Base-by-base conservation (phyloP, 306 rosid genomes). In the Acacia confusa region DNA sequence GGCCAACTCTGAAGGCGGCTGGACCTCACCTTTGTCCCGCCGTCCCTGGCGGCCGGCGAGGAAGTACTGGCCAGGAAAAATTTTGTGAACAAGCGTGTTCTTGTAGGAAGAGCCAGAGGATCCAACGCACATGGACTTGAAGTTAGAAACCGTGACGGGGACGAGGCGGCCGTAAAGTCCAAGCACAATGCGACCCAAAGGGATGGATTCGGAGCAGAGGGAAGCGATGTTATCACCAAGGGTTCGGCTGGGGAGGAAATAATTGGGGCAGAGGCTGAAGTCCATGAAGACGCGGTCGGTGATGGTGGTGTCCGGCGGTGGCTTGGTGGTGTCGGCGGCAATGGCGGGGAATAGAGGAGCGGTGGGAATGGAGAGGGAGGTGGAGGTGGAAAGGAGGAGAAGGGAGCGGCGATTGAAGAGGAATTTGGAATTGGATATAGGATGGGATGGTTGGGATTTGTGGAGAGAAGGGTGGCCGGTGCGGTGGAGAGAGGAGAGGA, bases 261-360 rank as follows among this genome's bases (percentile, higher is more conserved):
- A 81, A 74, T 90, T 89, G 65, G 97, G 92, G 86, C 97, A 95
- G 88, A 95, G 90, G 84, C 89, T 86, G 92, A 95, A 92, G 80
- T 95, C 99, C 83, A 95, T 83, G 90, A 91, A 95, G 75, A 93
- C 70, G 36, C 99, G 97, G 87, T 95, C 97, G 63, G 99, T 95
- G 83, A 95, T 76, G 50, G 94, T 95, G 77, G 94, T 90, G 81
- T 87, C 90, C 13, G 90, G 86, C 6, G 80, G 82, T 3, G 82
- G 76, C 48, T 78, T 0, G 40, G 82, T 3, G 48, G 78, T 25
- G 76, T 40, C 28, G 38, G 76, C 22, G 30, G 76, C 2, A 72
- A 83, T 0, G 41, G 81, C 22, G 38, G 80, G 63, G 58, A 47
- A 69, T 4, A 24, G 15, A 61, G 83, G 79, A 57, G 71, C 19